Percentiles rank a stretch among this genome's conserved stretches.
Evolutionary conservation across 139 green algal species (phyloP).

Genomic region (Pseudopediastrum boryanum): DNA sequence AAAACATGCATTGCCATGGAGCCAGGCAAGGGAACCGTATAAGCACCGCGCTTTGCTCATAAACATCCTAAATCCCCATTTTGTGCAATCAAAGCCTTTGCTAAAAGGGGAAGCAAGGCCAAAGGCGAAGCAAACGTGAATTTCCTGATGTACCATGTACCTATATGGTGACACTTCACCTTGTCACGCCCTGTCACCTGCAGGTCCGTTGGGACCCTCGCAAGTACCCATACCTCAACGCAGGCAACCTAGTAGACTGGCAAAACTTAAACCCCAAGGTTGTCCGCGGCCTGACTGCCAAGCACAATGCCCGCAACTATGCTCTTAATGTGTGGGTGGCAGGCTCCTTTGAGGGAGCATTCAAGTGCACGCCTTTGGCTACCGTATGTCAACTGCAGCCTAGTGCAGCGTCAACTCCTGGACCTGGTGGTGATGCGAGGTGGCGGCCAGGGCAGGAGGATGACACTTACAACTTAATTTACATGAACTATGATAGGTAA

Average conservation of each 20-base stretch:
- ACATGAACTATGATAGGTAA: slow-evolving; percentile 42
- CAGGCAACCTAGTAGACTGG: slow-evolving; percentile 22
- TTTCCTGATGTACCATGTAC: too few species aligned
- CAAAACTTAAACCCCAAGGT: too few species aligned
- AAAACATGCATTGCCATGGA: too few species aligned
- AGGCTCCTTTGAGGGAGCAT: slow-evolving; percentile 36
- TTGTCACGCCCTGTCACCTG: too few species aligned
- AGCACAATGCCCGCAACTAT: slow-evolving; percentile 20
- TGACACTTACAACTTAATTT: slow-evolving; percentile 16
- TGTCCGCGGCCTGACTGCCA: background rate
- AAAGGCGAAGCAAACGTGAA: too few species aligned
- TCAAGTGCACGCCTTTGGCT: slow-evolving; percentile 31
- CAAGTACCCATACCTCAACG: slow-evolving; percentile 32
- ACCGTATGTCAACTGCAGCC: slow-evolving; percentile 27
- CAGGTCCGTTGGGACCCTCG: slow-evolving; percentile 35
- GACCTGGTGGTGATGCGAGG: slow-evolving; percentile 7
- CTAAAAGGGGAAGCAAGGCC: too few species aligned
- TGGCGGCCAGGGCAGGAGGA: slow-evolving; percentile 20
- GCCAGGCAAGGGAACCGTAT: too few species aligned
- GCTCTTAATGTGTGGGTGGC: slow-evolving; percentile 33
- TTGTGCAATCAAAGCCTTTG: too few species aligned
- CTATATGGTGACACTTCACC: too few species aligned
- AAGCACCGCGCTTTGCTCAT: too few species aligned
- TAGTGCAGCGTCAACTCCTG: slow-evolving; percentile 11
- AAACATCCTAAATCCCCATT: too few species aligned